These are phyloP conservation scores for Sphaerosporella brunnea DNA, from an alignment of 495 filamentous ascomycete genomes.

Conservation along the genomic window DNA sequence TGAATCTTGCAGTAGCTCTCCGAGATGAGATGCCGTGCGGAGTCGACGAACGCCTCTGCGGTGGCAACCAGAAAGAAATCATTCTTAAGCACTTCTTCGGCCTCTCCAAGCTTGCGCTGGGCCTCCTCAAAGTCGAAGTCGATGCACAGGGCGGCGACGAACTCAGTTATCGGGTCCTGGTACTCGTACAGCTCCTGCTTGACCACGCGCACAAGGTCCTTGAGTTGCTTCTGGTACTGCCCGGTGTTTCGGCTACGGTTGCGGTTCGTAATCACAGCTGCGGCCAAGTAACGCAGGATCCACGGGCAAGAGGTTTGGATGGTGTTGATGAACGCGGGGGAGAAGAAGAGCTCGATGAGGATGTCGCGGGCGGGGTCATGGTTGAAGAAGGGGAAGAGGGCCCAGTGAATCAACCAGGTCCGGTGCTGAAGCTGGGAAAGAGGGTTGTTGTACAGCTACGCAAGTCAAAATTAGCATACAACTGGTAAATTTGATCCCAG, in stretches of 20 bases:
- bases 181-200: slow-evolving; percentile 97
- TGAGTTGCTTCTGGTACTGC: slow-evolving; percentile 91
- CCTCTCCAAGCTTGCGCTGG: slow-evolving; percentile 74
- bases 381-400: slow-evolving; percentile 97
- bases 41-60: slow-evolving; percentile 81
- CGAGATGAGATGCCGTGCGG: slow-evolving; percentile 86
- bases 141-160: slow-evolving; percentile 87
- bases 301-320: slow-evolving; percentile 96
- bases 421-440: slow-evolving; percentile 85
- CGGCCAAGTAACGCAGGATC: slow-evolving; percentile 86
- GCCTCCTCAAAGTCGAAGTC: slow-evolving; percentile 99
- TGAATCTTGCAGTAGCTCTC: slow-evolving; percentile 99
- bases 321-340: slow-evolving; percentile 89
- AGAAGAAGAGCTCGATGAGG: slow-evolving; percentile 92
- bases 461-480: background rate
- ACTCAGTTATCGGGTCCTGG: slow-evolving; percentile 84
- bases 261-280: slow-evolving; percentile 90
- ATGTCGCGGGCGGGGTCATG: slow-evolving; percentile 76
- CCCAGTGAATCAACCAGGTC: slow-evolving; percentile 95
- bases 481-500: no score
- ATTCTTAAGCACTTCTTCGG: slow-evolving; percentile 74
- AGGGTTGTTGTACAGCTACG: slow-evolving; percentile 80
- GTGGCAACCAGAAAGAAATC: slow-evolving; percentile 88
- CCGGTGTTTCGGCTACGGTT: slow-evolving; percentile 63
- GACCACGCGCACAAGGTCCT: slow-evolving; percentile 85